These are phyloP conservation scores for Neurospora africana DNA, from an alignment of 495 filamentous ascomycete species.

Conservation along the genomic window DNA sequence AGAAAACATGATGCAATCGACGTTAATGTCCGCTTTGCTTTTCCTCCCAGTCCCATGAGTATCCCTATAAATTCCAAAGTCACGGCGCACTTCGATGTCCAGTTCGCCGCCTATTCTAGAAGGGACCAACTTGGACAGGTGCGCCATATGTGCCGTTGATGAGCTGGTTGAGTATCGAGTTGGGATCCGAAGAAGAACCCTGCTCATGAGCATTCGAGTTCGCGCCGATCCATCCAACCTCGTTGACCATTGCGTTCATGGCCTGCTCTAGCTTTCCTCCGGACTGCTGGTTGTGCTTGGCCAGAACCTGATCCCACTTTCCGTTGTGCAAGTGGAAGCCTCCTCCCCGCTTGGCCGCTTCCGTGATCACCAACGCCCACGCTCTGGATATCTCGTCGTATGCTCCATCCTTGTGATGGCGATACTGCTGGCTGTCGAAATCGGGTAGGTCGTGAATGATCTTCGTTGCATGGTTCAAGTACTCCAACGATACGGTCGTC, in stretches of 20 bases:
- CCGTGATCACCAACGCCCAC: conserved; percentile 85
- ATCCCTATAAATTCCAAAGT: not conserved
- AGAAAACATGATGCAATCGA: not conserved
- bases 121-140: conserved; percentile 64
- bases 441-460: conserved; percentile 80
- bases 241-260: conserved; percentile 61
- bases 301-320: conserved; percentile 83
- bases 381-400: conserved; percentile 93
- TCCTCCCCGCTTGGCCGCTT: conserved; percentile 82
- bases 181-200: conserved; percentile 41
- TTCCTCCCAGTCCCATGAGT: not conserved
- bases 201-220: conserved; percentile 25
- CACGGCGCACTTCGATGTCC: not conserved
- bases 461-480: conserved; percentile 79
- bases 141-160: conserved; percentile 68
- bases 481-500: conserved; percentile 64
- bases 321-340: conserved; percentile 86
- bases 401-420: conserved; percentile 82
- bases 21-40: not conserved
- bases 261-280: conserved; percentile 75
- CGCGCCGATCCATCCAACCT: conserved; percentile 67
- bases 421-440: conserved; percentile 77
- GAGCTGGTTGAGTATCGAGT: conserved; percentile 68
- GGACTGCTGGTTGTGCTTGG: conserved; percentile 80
- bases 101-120: conserved; percentile 30